These are phyloP conservation scores for Arbutus unedo DNA, from an alignment of 148 eudicot genomes.

Conservation along the genomic window DNA sequence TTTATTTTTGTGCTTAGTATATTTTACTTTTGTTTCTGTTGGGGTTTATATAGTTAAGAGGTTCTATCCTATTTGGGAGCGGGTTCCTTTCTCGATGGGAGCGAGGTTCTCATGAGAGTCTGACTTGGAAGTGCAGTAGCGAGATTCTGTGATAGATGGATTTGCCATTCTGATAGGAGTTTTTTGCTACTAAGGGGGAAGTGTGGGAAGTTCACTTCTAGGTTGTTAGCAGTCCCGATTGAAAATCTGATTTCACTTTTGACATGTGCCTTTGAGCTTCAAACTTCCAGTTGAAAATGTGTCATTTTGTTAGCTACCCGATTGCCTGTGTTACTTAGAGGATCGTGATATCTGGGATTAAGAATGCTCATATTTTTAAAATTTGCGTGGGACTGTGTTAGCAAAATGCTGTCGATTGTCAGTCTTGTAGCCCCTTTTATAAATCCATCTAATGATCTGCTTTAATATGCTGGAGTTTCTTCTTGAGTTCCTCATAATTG, in stretches of 20 bases:
- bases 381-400: background rate
- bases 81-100: too few relatives aligned
- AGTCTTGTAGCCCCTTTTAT: background rate
- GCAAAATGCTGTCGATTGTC: background rate
- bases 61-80: too few relatives aligned
- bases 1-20: too few relatives aligned
- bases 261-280: background rate
- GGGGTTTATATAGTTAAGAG: too few relatives aligned
- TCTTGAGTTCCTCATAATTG: background rate
- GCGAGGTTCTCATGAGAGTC: too few relatives aligned
- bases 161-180: too few relatives aligned
- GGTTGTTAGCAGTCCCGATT: background rate
- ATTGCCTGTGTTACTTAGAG: background rate
- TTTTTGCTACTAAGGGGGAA: too few relatives aligned
- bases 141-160: too few relatives aligned
- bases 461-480: conserved; percentile 1
- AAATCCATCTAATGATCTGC: background rate
- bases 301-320: background rate
- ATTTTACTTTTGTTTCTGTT: too few relatives aligned
- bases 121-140: too few relatives aligned
- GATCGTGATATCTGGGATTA: conserved; percentile 2
- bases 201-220: background rate
- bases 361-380: background rate
- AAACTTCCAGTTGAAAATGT: background rate
- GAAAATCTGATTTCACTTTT: background rate